A percentile compares a stretch with the other conserved stretches of the same genome.
Evolutionary conservation across 495 filamentous ascomycete genomes (phyloP).

Genomic region (Podospora pseudoanserina): DNA sequence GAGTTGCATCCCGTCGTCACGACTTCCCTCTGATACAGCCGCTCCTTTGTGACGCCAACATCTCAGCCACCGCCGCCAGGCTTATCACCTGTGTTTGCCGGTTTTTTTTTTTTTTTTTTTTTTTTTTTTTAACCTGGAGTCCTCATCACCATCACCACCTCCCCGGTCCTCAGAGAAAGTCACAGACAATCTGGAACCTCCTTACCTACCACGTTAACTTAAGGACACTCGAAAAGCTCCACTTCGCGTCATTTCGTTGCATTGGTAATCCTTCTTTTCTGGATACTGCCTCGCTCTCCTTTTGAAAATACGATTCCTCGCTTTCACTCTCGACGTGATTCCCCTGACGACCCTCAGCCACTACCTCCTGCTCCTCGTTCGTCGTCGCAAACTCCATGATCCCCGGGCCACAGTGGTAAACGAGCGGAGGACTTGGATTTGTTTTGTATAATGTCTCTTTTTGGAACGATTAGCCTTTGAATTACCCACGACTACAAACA

Average conservation of each 20-base stretch:
- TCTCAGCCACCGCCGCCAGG: neutral
- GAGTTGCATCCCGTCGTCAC: neutral
- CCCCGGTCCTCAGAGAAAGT: neutral
- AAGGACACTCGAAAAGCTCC: conserved; percentile 1
- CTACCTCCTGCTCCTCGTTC: neutral
- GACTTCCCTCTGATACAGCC: neutral
- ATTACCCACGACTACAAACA: neutral
- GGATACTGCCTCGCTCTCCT: neutral
- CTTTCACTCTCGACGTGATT: neutral
- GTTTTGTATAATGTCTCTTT: conserved; percentile 19
- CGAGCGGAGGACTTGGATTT: neutral
- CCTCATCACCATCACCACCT: neutral
- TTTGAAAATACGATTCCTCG: neutral
- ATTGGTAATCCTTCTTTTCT: neutral
- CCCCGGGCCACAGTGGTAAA: no score
- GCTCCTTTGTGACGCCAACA: neutral
- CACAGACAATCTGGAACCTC: neutral
- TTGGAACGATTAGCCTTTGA: neutral
- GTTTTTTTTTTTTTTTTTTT: neutral
- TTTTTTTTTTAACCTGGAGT: neutral
- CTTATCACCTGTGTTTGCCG: neutral
- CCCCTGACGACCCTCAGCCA: neutral
- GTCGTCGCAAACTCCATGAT: neutral
- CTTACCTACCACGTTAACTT: neutral
- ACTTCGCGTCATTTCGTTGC: conserved; percentile 12